phyloP scores from a whole-genome alignment of 345 rosid species.

The sweet orange (Citrus sinensis) region DVS_A1.0 CM039163.1:52161501-52162000 shows the following conservation, averaged over 20 bases:
- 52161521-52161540: not conserved
- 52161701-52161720: not conserved
- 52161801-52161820: slow-evolving; percentile 46
- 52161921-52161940: slow-evolving; percentile 38
- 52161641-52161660: slow-evolving; percentile 70
- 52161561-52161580: slow-evolving; percentile 85
- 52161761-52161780: slow-evolving; percentile 1
- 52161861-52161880: slow-evolving; percentile 50
- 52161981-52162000: slow-evolving; percentile 35
- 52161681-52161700: slow-evolving; percentile 85
- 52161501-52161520: not conserved
- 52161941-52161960: slow-evolving; percentile 27
- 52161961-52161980: slow-evolving; percentile 29
- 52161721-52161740: not conserved
- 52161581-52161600: slow-evolving; percentile 80
- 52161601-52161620: slow-evolving; percentile 61
- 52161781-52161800: slow-evolving; percentile 63
- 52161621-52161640: slow-evolving; percentile 69
- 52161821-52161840: slow-evolving; percentile 37
- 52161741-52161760: not conserved
- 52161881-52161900: slow-evolving; percentile 45
- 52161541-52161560: slow-evolving; percentile 30
- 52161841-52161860: slow-evolving; percentile 73
- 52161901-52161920: slow-evolving; percentile 72
- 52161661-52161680: slow-evolving; percentile 81